Evolutionary conservation across 2,329 filamentous ascomycete genomes (phyloP), one percentile per base, ranked within the genome.

Genomic region (Pyrenophora teres): DNA sequence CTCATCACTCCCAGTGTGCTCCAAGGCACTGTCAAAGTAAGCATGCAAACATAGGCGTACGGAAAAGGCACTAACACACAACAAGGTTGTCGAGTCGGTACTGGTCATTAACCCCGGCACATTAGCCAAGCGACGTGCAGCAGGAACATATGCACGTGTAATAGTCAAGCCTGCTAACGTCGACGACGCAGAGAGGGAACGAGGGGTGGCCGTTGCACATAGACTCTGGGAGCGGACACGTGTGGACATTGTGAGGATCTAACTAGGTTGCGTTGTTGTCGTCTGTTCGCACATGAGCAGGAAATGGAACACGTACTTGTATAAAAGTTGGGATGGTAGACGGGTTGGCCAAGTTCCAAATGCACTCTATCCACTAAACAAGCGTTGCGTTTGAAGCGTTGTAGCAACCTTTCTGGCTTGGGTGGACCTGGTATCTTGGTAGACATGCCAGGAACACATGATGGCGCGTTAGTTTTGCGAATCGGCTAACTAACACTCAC

Each of bases 101-200:
- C 76, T 97, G 6, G 86, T 92, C 10, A 88, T 99, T 67, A 99
- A 99, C 71, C 93, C 94, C 0, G 93, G 94, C 4, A 87, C 85
- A 42, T 77, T 96, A 30, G 94, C 91, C 13, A 97, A 96, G 76
- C 85, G 89, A 50, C 87, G 86, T 52, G 92, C 87, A 1, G 82
- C 92, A 0, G 94, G 94, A 5, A 96, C 92, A 0, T 97, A 88
- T 72, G 90, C 91, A 1, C 86, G 87, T 43, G 83, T 99, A 80
- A 84, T 84, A 16, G 76, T 97, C 6, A 82, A 89, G 57, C 86
- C 89, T 2, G 84, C 87, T 12, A 74, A 74, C 5, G 60, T 88
- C 36, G 80, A 77, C 0, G 81, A 86, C 0, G 80, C 83, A 31
- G 86, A 88, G 56, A 78, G 77, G 27, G 79, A 78, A 31, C 78